A percentile compares a stretch with the other conserved stretches of the same genome.
Evolutionary conservation across 2,329 filamentous ascomycete species (phyloP).

Genomic region (Mycosphaerella sp.): DNA sequence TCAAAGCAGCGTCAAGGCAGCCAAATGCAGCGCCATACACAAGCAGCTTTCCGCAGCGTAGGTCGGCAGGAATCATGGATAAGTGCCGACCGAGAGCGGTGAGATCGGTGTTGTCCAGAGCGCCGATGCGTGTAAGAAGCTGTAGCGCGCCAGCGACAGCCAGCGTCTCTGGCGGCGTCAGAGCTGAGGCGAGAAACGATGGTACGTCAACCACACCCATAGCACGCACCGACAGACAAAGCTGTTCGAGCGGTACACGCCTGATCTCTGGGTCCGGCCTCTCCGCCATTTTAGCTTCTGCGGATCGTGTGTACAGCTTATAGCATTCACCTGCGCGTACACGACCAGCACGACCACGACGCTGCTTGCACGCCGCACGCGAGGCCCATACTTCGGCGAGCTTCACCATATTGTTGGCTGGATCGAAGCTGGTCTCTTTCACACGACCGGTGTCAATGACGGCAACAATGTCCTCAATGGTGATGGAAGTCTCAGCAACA

Average conservation of each 20-base stretch:
- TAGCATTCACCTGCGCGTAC: constrained; percentile 88
- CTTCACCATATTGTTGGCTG: constrained; percentile 86
- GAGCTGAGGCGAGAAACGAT: constrained; percentile 72
- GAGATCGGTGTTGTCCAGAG: constrained; percentile 75
- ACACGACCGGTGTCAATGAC: constrained; percentile 94
- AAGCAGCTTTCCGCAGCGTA: constrained; percentile 89
- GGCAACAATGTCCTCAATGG: constrained; percentile 92
- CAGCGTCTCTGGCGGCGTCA: constrained; percentile 78
- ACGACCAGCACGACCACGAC: constrained; percentile 85
- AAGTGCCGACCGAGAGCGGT: constrained; percentile 88
- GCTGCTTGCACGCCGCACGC: constrained; percentile 86
- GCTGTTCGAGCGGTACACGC: constrained; percentile 84
- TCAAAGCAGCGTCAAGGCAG: constrained; percentile 80
- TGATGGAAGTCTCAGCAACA: constrained; percentile 96
- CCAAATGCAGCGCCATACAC: constrained; percentile 92
- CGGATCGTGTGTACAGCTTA: constrained; percentile 84
- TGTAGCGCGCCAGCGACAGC: constrained; percentile 81
- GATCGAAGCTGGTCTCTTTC: constrained; percentile 93
- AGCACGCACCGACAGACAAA: constrained; percentile 88
- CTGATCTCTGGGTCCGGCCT: constrained; percentile 90
- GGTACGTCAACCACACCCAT: constrained; percentile 86
- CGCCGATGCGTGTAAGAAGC: constrained; percentile 77
- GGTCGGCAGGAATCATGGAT: constrained; percentile 89
- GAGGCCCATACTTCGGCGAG: constrained; percentile 95
- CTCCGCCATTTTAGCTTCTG: constrained; percentile 78